Conservation (phyloP, 768 basidiomycete species). For the Pisolithus tinctorius region DNA sequence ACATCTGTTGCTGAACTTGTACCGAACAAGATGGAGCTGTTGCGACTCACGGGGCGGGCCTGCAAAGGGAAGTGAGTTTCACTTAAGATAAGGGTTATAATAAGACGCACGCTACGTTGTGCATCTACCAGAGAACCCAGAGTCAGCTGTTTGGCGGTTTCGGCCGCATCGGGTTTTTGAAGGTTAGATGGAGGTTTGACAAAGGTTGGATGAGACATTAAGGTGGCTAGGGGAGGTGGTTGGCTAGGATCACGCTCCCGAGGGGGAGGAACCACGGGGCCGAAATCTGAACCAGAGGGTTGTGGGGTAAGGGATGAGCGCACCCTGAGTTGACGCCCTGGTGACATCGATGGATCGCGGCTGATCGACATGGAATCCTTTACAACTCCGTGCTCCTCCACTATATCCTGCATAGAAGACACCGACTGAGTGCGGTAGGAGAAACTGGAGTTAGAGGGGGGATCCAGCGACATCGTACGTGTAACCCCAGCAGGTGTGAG, state of each 20-base stretch:
- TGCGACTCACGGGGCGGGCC: slow-evolving; percentile 45
- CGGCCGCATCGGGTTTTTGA: slow-evolving; percentile 16
- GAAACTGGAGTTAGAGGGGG: slow-evolving; percentile 31
- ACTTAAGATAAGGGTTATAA: background rate
- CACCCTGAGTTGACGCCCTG: slow-evolving; percentile 42
- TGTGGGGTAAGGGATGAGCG: slow-evolving; percentile 69
- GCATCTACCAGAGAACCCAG: slow-evolving; percentile 55
- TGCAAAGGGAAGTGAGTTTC: slow-evolving; percentile 17
- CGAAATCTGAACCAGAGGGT: slow-evolving; percentile 38
- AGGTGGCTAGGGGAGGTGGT: slow-evolving; percentile 57
- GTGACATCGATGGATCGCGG: slow-evolving; percentile 41
- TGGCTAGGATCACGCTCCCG: slow-evolving; percentile 52
- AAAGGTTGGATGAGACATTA: slow-evolving; percentile 63
- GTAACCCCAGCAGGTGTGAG: slow-evolving; percentile 31
- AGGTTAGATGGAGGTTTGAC: slow-evolving; percentile 48
- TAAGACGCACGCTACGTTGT: slow-evolving; percentile 44
- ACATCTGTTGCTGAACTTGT: slow-evolving; percentile 29
- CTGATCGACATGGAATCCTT: slow-evolving; percentile 18
- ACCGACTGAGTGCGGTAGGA: slow-evolving; percentile 19
- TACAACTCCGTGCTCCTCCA: slow-evolving; percentile 14
- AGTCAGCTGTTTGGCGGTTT: slow-evolving; percentile 34
- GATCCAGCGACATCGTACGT: slow-evolving; percentile 74
- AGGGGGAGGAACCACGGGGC: slow-evolving; percentile 33
- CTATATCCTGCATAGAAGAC: slow-evolving; percentile 30
- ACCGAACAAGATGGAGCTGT: slow-evolving; percentile 47